Percentiles rank a stretch among this genome's conserved stretches.
Evolutionary conservation across 2,329 filamentous ascomycete genomes (phyloP).

Genomic region (Macrophomina pseudophaseolina): DNA sequence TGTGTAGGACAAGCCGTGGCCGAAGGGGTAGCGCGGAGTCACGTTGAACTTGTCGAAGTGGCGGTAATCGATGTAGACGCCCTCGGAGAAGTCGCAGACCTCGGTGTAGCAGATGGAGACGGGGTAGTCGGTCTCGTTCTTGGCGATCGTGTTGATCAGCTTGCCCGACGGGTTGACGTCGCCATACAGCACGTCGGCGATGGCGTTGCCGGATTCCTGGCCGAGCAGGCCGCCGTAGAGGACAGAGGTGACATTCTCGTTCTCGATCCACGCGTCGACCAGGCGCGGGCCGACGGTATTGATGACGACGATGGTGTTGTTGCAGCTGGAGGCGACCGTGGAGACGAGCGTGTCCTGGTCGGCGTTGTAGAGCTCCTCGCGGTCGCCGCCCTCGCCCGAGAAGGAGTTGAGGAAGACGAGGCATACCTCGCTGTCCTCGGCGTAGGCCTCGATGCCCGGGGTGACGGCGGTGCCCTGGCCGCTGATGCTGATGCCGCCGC

Average conservation of each 20-base stretch:
- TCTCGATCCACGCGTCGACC: constrained; percentile 24
- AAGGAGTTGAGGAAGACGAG: constrained; percentile 27
- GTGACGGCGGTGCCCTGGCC: constrained; percentile 21
- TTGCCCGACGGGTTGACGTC: constrained; percentile 77
- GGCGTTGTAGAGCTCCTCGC: constrained; percentile 14
- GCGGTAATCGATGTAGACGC: constrained; percentile 53
- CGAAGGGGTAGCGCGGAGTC: constrained; percentile 36
- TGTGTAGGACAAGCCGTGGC: constrained; percentile 25
- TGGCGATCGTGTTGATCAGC: constrained; percentile 85
- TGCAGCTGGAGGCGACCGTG: constrained; percentile 68
- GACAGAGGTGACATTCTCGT: constrained; percentile 23
- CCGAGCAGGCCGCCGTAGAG: constrained; percentile 24
- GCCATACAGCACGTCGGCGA: constrained; percentile 81
- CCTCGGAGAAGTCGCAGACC: constrained; percentile 41
- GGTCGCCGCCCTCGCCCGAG: constrained; percentile 21
- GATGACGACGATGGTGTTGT: constrained; percentile 73
- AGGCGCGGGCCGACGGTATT: constrained; percentile 16
- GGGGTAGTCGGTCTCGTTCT: constrained; percentile 69
- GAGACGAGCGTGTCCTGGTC: constrained; percentile 63
- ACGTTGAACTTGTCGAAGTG: constrained; percentile 50
- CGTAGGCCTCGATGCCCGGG: constrained; percentile 16
- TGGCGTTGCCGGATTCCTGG: constrained; percentile 76
- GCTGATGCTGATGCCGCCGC: constrained; percentile 9
- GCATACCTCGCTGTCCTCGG: constrained; percentile 17
- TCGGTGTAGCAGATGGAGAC: constrained; percentile 18